phyloP scores from a whole-genome alignment of 106 monocot species.

The Dendrobium nobile region DNA sequence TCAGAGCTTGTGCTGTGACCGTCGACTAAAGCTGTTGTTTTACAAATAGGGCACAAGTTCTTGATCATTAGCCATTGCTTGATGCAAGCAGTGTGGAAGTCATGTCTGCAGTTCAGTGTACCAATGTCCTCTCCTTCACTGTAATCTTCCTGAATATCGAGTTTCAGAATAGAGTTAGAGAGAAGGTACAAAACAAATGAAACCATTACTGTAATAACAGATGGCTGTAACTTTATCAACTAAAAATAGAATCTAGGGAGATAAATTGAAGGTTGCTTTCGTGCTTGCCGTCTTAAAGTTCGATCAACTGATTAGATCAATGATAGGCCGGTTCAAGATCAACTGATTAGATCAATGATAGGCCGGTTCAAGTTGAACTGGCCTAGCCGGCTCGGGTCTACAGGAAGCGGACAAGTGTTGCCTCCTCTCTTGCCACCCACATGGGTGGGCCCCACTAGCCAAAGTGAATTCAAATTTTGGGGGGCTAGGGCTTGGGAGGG shows the following conservation, averaged over 20 bases:
- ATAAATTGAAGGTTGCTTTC: background rate
- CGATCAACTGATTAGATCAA: background rate
- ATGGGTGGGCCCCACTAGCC: too few relatives aligned
- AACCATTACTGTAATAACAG: too few relatives aligned
- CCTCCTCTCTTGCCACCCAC: too few relatives aligned
- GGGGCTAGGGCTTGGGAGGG: too few relatives aligned
- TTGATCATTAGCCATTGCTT: conserved; percentile 61
- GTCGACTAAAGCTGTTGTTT: conserved; percentile 48
- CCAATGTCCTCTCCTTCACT: conserved; percentile 51
- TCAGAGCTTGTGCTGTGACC: background rate
- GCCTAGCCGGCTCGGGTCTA: too few relatives aligned
- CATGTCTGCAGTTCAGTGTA: conserved; percentile 49
- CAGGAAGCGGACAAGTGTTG: too few relatives aligned
- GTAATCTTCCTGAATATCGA: conserved; percentile 50
- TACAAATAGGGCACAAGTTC: conserved; percentile 74
- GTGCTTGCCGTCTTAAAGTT: background rate
- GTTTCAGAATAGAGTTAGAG: conserved; percentile 4
- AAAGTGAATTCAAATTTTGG: too few relatives aligned
- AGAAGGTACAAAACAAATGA: background rate
- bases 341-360: background rate
- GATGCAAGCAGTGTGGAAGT: conserved; percentile 56
- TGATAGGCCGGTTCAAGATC: too few relatives aligned
- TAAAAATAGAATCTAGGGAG: too few relatives aligned
- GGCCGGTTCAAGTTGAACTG: too few relatives aligned
- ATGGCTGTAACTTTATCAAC: too few relatives aligned